Conservation (phyloP, 345 rosid species). For the Garcia nutans region DNA sequence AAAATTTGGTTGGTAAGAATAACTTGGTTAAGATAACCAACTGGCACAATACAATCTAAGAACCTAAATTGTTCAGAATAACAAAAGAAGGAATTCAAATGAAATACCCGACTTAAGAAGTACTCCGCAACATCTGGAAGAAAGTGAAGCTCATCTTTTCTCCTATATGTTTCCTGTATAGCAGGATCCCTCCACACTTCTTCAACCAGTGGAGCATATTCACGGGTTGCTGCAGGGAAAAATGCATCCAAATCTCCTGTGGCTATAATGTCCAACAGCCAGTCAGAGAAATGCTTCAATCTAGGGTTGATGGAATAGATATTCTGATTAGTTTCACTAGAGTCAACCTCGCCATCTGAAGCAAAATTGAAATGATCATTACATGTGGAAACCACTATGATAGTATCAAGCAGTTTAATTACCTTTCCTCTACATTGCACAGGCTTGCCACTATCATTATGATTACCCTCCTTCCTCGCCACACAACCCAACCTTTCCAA, state of each 20-base stretch:
- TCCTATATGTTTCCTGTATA: slow-evolving; percentile 76
- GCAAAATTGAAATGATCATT: slow-evolving; percentile 9
- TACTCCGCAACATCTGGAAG: slow-evolving; percentile 94
- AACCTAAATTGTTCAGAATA: neutral
- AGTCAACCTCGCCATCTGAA: slow-evolving; percentile 52
- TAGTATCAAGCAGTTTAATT: neutral
- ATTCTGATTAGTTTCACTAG: slow-evolving; percentile 44
- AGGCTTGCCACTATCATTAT: neutral
- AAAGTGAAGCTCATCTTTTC: slow-evolving; percentile 94
- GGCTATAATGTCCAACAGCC: slow-evolving; percentile 97
- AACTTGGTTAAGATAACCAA: neutral
- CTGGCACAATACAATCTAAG: too few relatives aligned
- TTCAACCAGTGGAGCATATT: slow-evolving; percentile 95
- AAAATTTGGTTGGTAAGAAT: neutral
- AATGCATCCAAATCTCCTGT: slow-evolving; percentile 96
- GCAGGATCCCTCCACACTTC: slow-evolving; percentile 99
- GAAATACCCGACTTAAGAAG: slow-evolving; percentile 82
- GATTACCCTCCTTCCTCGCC: neutral
- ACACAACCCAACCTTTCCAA: too few relatives aligned
- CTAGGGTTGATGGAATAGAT: slow-evolving; percentile 81
- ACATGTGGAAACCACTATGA: neutral
- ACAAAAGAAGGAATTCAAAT: neutral
- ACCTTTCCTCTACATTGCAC: neutral
- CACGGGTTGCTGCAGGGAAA: slow-evolving; percentile 99
- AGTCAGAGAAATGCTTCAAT: slow-evolving; percentile 96